phyloP scores from a whole-genome alignment of 495 filamentous ascomycete species.

The Neurospora sp. region DNA sequence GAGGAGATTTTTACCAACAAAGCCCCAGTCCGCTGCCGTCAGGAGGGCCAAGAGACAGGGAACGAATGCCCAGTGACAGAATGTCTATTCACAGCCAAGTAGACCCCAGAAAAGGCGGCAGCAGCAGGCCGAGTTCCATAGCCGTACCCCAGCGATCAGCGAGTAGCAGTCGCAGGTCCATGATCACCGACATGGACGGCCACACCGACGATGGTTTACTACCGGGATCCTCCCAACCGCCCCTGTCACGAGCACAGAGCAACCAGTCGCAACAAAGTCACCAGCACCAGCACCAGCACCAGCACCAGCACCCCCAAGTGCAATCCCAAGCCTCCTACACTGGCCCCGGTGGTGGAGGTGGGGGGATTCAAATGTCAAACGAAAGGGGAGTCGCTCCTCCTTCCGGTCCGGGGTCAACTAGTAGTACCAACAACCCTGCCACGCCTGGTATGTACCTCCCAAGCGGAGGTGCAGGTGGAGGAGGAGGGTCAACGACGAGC shows the following conservation, averaged over 20 bases:
- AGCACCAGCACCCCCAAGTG: constrained; percentile 1
- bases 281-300: not conserved
- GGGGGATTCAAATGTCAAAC: not conserved
- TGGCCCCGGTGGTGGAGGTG: not conserved
- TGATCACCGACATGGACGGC: not conserved
- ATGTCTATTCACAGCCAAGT: constrained; percentile 14
- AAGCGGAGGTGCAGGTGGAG: constrained; percentile 1
- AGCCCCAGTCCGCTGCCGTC: constrained; percentile 42
- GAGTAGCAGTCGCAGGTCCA: constrained; percentile 2
- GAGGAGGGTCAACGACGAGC: not conserved
- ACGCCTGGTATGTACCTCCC: not conserved
- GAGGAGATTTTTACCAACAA: constrained; percentile 23
- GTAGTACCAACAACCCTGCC: not conserved
- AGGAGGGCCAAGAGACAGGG: constrained; percentile 33
- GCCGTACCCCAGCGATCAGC: constrained; percentile 3
- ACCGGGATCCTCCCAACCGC: not conserved
- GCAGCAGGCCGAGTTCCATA: constrained; percentile 19
- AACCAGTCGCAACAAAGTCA: not conserved
- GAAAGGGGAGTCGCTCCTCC: not conserved
- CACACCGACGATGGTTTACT: not conserved
- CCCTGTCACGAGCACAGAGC: not conserved
- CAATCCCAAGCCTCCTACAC: not conserved
- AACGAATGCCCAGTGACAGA: constrained; percentile 19
- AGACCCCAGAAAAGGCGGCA: constrained; percentile 25
- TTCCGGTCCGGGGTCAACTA: not conserved